Conservation (phyloP, 768 basidiomycete species). For the Sporobolomyces roseus region DNA sequence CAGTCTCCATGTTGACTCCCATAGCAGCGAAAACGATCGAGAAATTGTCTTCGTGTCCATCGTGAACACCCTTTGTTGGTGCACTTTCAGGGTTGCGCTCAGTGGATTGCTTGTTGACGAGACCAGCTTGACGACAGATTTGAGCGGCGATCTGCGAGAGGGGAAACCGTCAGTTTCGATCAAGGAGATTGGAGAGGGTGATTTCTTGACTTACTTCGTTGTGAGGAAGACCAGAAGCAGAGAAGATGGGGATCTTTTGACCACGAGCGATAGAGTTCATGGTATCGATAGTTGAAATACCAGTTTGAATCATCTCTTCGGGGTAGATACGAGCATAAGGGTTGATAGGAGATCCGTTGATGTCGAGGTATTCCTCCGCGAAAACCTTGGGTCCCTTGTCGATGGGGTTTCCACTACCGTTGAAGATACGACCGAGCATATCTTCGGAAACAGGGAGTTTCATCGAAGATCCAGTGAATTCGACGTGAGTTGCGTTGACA, state of each 20-base stretch:
- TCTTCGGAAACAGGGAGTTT: constrained; percentile 97
- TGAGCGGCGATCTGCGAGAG: constrained; percentile 85
- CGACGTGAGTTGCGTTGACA: constrained; percentile 93
- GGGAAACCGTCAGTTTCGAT: constrained; percentile 10
- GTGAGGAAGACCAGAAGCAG: constrained; percentile 95
- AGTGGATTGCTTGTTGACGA: constrained; percentile 82
- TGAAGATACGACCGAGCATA: constrained; percentile 98
- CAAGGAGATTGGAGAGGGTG: constrained; percentile 10
- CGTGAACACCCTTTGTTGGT: constrained; percentile 94
- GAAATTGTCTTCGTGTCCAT: constrained; percentile 99
- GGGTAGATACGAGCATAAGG: constrained; percentile 98
- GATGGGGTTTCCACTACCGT: constrained; percentile 95
- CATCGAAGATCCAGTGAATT: constrained; percentile 98
- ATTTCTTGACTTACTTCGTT: constrained; percentile 68
- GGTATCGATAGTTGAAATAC: constrained; percentile 94
- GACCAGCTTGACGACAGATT: constrained; percentile 97
- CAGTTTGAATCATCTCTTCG: constrained; percentile 99
- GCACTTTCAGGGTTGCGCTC: constrained; percentile 89
- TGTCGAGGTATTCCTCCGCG: constrained; percentile 98
- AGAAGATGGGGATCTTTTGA: constrained; percentile 99
- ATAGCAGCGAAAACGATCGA: constrained; percentile 99
- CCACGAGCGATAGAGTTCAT: constrained; percentile 99
- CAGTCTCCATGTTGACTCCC: constrained; percentile 99
- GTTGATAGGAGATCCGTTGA: constrained; percentile 98
- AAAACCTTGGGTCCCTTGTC: constrained; percentile 98